Base-by-base conservation (phyloP, 1,139 yeast species). In the Blastobotrys arbuscula region DNA sequence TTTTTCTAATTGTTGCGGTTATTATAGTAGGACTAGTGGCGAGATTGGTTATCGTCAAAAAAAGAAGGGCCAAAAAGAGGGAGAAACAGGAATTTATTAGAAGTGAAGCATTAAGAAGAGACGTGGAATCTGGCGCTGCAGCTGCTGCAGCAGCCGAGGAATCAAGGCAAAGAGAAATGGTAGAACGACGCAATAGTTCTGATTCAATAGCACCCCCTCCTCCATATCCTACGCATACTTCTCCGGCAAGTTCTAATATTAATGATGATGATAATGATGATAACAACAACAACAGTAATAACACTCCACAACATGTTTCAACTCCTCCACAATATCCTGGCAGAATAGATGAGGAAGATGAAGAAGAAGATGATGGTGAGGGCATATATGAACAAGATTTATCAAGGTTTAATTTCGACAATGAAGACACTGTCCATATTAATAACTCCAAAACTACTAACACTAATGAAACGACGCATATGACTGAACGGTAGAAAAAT, bases 1-100 rank as follows among this genome's bases (percentile, higher is more conserved):
- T 61, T 21, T 59, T 61, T 39, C 53, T 61, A 35, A 53, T 61
- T 2, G 49, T 59, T 8, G 64, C 57, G 20, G 46, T 60, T n/a
- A 49, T 61, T n/a, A 54, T 61, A 8, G 21, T 55, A 6, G 63
- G 53, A 7, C 41, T 61, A 9, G 53, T 59, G 5, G 58, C 56
- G 1, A 53, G 64, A 8, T 39, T 51, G 9, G 41, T 55, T 34
- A 45, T 59, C 24, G 48, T 56, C 35, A 61, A 61, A 46, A 53
- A 59, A 23, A 46, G 60, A 37, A 47, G 62, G 23, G 57, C 54
- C 31, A 49, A 50, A 24, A 51, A 54, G 34, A 53, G 44, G 42
- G 55, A 52, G 21, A 48, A 53, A 35, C 45, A 54, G 13, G 55
- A 57, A 20, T 39, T 53, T 18, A 52, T 59, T 15, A 49, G 65